Conservation (phyloP, 2,329 filamentous ascomycete species). For the Penicillium occitanis region DNA sequence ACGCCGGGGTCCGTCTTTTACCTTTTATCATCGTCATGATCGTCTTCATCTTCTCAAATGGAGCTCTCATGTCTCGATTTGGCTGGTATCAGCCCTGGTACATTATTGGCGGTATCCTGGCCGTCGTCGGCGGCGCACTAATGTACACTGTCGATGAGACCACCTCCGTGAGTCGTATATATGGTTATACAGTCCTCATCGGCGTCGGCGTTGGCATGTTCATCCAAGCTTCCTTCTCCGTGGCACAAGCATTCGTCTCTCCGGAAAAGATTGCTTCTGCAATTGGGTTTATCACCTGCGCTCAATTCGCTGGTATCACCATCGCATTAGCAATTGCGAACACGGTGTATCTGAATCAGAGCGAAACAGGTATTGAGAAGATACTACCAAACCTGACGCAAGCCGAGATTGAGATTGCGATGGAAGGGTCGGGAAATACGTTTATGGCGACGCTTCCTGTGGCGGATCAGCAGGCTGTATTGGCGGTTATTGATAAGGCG, state of each 20-base stretch:
- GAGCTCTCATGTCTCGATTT: slow-evolving; percentile 24
- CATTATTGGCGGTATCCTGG: slow-evolving; percentile 26
- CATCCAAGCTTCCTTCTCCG: slow-evolving; percentile 25
- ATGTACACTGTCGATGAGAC: slow-evolving; percentile 24
- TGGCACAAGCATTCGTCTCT: slow-evolving; percentile 24
- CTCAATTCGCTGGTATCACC: slow-evolving; percentile 5
- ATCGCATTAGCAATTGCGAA: slow-evolving; percentile 12
- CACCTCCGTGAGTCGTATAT: slow-evolving; percentile 26
- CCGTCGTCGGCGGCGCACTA: slow-evolving; percentile 27
- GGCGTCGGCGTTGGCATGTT: slow-evolving; percentile 27
- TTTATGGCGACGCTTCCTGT: background rate
- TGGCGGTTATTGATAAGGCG: background rate
- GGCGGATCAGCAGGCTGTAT: background rate
- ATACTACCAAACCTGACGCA: background rate
- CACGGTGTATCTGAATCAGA: background rate
- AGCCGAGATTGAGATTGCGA: background rate
- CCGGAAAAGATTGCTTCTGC: background rate
- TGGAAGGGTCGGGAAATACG: background rate
- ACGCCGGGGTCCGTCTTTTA: slow-evolving; percentile 30
- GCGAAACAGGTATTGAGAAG: background rate
- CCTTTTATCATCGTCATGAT: slow-evolving; percentile 29
- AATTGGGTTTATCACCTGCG: slow-evolving; percentile 12
- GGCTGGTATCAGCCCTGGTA: slow-evolving; percentile 31
- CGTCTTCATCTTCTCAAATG: slow-evolving; percentile 20
- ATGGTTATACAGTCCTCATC: slow-evolving; percentile 29